These are phyloP conservation scores for Leishmania gerbilli DNA, from an alignment of 208 protist genomes.

Conservation along the genomic window DNA sequence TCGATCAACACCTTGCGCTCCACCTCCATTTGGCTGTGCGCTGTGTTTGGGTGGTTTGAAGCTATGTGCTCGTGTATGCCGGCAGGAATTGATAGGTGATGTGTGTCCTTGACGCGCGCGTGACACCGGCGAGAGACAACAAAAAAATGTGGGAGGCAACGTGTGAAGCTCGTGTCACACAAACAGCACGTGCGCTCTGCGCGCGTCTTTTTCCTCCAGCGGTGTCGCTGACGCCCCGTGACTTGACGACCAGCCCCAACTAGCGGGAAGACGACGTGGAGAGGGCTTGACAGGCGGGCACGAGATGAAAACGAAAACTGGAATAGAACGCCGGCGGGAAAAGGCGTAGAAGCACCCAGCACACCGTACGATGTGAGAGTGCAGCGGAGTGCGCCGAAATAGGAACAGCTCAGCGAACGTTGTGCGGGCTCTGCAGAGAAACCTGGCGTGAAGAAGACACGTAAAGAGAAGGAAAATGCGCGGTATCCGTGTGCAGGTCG, in stretches of 20 bases:
- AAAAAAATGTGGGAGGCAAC: neutral
- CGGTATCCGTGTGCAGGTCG: neutral
- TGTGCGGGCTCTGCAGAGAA: neutral
- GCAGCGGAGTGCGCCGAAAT: neutral
- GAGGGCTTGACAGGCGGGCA: too few species aligned
- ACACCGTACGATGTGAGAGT: neutral
- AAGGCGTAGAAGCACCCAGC: neutral
- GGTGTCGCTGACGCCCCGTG: neutral
- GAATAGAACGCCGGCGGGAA: neutral
- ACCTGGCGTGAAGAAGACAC: neutral
- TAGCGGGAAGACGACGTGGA: neutral
- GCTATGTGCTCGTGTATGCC: neutral
- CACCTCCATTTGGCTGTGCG: slow-evolving; percentile 5
- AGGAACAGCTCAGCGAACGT: neutral
- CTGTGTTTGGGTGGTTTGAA: neutral
- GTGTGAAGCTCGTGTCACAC: neutral
- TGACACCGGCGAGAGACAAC: neutral
- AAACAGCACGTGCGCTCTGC: neutral
- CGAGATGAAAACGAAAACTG: neutral
- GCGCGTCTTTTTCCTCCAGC: neutral
- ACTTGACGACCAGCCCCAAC: neutral
- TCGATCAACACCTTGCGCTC: slow-evolving; percentile 55
- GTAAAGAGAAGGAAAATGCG: neutral
- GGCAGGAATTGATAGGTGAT: neutral
- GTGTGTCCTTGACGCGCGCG: neutral